Evolutionary conservation across 495 filamentous ascomycete genomes (phyloP).

Genomic region (Penicillium subrubescens): DNA sequence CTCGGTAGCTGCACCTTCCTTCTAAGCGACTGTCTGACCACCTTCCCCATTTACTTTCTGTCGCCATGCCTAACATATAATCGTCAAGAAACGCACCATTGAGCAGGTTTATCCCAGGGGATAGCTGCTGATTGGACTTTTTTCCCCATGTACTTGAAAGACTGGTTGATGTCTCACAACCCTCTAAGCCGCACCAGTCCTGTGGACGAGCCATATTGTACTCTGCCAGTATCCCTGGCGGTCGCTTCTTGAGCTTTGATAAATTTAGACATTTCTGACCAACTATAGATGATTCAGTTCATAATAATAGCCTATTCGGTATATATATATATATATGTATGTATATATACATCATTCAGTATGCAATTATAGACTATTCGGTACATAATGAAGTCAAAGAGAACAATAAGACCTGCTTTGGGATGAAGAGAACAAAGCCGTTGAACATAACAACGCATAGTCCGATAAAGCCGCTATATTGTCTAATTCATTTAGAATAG

Average conservation of each 20-base stretch:
- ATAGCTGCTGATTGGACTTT: no score
- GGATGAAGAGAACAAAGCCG: neutral
- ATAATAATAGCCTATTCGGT: neutral
- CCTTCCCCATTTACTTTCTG: neutral
- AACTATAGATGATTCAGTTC: neutral
- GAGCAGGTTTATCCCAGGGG: no score
- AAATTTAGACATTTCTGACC: neutral
- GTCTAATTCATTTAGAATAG: neutral
- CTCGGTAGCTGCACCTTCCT: neutral
- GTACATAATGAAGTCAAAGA: neutral
- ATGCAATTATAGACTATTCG: neutral
- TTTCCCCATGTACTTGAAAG: neutral
- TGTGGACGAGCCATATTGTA: neutral
- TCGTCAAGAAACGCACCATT: no score
- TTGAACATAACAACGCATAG: neutral
- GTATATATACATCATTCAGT: neutral
- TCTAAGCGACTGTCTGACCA: neutral
- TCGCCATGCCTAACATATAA: neutral
- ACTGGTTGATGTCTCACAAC: neutral
- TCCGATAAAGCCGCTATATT: neutral
- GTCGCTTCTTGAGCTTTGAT: neutral
- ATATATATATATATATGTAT: no score
- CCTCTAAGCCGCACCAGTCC: neutral
- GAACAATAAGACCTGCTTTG: neutral
- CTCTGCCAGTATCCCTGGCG: neutral